Base-by-base conservation (phyloP, 75 land plant genomes). In the Selaginella moellendorffii region DNA sequence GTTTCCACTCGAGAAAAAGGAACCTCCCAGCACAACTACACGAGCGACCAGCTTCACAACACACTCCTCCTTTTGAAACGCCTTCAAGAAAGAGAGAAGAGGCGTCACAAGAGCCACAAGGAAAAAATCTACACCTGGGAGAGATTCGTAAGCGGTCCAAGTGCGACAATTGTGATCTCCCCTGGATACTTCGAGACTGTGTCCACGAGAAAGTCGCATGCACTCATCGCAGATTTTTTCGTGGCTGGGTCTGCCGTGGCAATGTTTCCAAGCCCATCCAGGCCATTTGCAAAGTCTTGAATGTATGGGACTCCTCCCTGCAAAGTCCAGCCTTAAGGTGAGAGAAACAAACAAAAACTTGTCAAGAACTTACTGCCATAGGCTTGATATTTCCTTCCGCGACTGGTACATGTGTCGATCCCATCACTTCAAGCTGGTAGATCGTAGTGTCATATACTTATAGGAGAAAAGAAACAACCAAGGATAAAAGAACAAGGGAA, bases 71-170 rank as follows among this genome's bases (percentile, higher is more conserved):
- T 80, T 90, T 69, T 82, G 85, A 52, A 95, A 74, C 2, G 99
- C 99, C 99, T 95, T 58, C 28, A 12, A 54, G 26, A 64, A 61
- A 69, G 61, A 25, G 27, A 68, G 24, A 63, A 2, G 10, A 29
- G 5, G 14, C 56, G n/a, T n/a, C n/a, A n/a, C n/a, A n/a, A n/a
- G n/a, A n/a, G n/a, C n/a, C n/a, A n/a, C n/a, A n/a, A n/a, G n/a
- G n/a, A n/a, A n/a, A n/a, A n/a, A n/a, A n/a, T n/a, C n/a, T n/a
- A n/a, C 70, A 95, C 99, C 85, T 84, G 68, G 27, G 99, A 96
- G 62, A 95, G 56, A 73, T 95, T 95, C 52, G 99, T 95, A 52
- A 95, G 66, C 27, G 99, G 99, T 25, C 99, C 99, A 61, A 95
- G 65, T 61, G 99, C 99, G 70, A 95, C 85, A 59, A 95, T 76